Conservation (phyloP, 2,329 filamentous ascomycete species). For the Verticillium klebahnii region DNA sequence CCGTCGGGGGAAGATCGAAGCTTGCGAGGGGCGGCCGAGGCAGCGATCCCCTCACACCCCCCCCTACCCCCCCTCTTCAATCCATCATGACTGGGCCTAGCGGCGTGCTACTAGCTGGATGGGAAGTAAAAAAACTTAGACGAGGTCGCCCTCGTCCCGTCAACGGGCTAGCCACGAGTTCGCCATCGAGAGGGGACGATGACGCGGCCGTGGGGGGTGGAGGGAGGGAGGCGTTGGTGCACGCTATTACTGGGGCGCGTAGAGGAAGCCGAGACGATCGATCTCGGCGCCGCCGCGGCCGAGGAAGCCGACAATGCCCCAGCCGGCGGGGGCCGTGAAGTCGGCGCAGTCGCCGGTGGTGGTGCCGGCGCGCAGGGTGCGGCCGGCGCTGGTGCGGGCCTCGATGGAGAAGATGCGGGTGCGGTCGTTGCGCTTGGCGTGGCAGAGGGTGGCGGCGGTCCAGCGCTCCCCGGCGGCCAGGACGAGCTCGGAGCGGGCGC, state of each 20-base stretch:
- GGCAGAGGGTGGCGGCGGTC: slow-evolving; percentile 43
- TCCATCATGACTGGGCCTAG: background rate
- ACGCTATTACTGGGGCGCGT: slow-evolving; percentile 31
- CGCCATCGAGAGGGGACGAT: background rate
- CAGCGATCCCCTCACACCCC: background rate
- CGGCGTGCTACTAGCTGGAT: background rate
- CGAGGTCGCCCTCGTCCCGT: too few species aligned
- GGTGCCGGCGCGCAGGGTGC: slow-evolving; percentile 38
- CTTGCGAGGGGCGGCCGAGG: background rate
- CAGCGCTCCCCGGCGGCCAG: slow-evolving; percentile 44
- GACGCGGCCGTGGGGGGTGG: background rate
- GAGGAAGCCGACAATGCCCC: slow-evolving; percentile 48
- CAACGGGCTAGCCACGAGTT: too few species aligned
- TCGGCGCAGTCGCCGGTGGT: slow-evolving; percentile 41
- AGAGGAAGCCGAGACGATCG: slow-evolving; percentile 48
- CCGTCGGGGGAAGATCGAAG: background rate
- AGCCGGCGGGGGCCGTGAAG: slow-evolving; percentile 41
- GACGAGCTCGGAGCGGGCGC: slow-evolving; percentile 33
- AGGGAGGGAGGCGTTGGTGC: background rate
- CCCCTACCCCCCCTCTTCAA: background rate
- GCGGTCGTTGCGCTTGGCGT: slow-evolving; percentile 36
- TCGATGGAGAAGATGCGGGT: slow-evolving; percentile 53
- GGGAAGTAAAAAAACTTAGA: background rate
- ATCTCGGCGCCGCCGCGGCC: slow-evolving; percentile 50
- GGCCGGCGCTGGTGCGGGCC: slow-evolving; percentile 46